Percentiles rank a stretch among this genome's conserved stretches.
phyloP scores from a whole-genome alignment of 306 rosid genomes.

The Medicago truncatula region DNA sequence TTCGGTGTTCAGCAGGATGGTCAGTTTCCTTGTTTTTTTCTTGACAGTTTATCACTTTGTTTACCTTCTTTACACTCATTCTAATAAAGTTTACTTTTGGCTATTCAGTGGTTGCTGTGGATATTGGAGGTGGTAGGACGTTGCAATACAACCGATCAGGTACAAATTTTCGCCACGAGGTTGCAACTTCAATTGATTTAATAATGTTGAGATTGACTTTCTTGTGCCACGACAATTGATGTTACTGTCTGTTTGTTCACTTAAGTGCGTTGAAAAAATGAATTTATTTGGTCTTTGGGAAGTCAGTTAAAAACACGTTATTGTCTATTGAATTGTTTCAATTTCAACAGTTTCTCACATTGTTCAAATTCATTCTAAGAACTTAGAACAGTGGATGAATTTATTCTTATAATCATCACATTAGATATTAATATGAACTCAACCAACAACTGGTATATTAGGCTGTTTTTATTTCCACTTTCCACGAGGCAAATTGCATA shows the following conservation, averaged over 20 bases:
- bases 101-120: constrained; percentile 87
- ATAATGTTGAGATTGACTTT: constrained; percentile 22
- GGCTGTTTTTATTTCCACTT: constrained; percentile 30
- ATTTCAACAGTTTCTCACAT: constrained; percentile 5
- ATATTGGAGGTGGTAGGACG: constrained; percentile 95
- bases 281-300: constrained; percentile 20
- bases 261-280: constrained; percentile 3
- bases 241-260: constrained; percentile 27
- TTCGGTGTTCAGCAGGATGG: constrained; percentile 88
- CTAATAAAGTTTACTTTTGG: constrained; percentile 37
- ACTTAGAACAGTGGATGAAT: constrained; percentile 18
- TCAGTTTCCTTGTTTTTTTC: constrained; percentile 48
- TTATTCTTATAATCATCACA: constrained; percentile 11
- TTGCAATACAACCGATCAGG: constrained; percentile 92
- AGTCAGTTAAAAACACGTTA: constrained; percentile 13
- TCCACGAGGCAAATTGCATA: constrained; percentile 23
- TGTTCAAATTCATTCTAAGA: constrained; percentile 15
- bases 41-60: constrained; percentile 23
- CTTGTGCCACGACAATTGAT: constrained; percentile 33
- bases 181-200: constrained; percentile 10
- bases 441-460: constrained; percentile 3
- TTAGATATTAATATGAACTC: background rate
- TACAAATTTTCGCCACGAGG: constrained; percentile 41
- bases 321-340: constrained; percentile 26
- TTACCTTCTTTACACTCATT: constrained; percentile 24